These are phyloP conservation scores for Suaeda aralocaspica DNA, from an alignment of 148 eudicot species.

Conservation along the genomic window DNA sequence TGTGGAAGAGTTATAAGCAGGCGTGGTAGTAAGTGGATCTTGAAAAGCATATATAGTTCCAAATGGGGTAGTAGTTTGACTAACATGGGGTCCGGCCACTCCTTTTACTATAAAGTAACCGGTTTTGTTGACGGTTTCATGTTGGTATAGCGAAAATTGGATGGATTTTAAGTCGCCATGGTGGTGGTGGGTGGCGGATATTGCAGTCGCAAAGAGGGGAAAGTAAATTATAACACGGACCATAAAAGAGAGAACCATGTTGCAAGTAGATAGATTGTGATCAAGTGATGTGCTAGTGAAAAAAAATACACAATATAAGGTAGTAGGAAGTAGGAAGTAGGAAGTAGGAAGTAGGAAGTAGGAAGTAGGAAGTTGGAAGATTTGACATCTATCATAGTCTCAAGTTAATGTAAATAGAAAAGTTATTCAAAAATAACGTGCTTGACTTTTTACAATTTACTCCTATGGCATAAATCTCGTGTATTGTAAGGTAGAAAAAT, in stretches of 20 bases:
- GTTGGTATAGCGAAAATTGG: slow-evolving; percentile 22
- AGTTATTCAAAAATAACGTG: too few species aligned
- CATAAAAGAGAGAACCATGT: background rate
- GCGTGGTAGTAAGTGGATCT: slow-evolving; percentile 14
- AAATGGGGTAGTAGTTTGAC: slow-evolving; percentile 22
- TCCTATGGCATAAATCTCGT: too few species aligned
- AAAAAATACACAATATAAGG: too few species aligned
- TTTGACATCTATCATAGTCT: too few species aligned
- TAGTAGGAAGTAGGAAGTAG: too few species aligned
- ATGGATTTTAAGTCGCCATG: slow-evolving; percentile 1
- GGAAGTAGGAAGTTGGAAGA: too few species aligned
- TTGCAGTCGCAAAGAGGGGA: background rate
- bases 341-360: too few species aligned
- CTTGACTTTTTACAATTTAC: too few species aligned
- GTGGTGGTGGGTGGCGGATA: background rate
- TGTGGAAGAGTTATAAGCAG: slow-evolving; percentile 1
- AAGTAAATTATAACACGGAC: background rate
- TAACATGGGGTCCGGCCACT: slow-evolving; percentile 7
- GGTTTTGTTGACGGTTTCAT: slow-evolving; percentile 21
- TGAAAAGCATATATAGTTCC: slow-evolving; percentile 15
- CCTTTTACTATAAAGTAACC: slow-evolving; percentile 17
- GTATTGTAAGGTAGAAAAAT: too few species aligned
- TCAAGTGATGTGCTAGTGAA: background rate
- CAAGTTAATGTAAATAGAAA: too few species aligned
- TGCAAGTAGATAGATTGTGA: background rate